Conservation (phyloP, 352 stramenopile genomes). For the Pythium guiyangense region DNA sequence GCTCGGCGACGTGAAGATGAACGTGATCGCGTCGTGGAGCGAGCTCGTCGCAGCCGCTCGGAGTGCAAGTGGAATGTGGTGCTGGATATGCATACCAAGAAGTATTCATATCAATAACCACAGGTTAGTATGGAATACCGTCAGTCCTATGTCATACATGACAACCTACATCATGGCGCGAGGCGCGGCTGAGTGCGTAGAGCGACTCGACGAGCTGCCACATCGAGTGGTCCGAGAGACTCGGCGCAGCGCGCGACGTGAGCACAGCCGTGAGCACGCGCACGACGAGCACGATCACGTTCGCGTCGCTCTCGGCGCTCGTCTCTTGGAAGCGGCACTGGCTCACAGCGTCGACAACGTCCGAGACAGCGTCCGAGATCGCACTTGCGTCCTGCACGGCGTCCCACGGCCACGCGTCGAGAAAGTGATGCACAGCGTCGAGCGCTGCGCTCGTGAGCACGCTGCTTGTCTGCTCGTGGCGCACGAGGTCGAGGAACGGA, state of each 20-base stretch:
- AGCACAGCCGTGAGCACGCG: conserved; percentile 94
- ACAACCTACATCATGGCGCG: conserved; percentile 47
- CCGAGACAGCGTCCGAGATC: conserved; percentile 47
- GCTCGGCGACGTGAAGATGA: conserved; percentile 53
- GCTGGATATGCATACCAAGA: conserved; percentile 4
- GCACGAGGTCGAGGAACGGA: conserved; percentile 95
- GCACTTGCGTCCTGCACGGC: conserved; percentile 28
- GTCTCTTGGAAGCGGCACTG: conserved; percentile 95
- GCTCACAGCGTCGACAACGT: conserved; percentile 90
- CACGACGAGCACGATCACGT: conserved; percentile 91
- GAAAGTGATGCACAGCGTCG: conserved; percentile 94
- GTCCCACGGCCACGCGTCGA: conserved; percentile 81
- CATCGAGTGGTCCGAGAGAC: conserved; percentile 91
- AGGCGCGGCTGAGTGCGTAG: conserved; percentile 88
- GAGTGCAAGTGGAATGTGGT: conserved; percentile 54
- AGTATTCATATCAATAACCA: no score
- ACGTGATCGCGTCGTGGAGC: conserved; percentile 55
- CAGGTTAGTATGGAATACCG: not conserved
- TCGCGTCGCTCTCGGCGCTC: conserved; percentile 83
- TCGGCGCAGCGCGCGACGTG: conserved; percentile 64
- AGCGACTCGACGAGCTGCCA: conserved; percentile 95
- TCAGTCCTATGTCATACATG: not conserved
- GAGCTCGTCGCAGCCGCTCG: conserved; percentile 58
- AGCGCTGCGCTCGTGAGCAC: conserved; percentile 91
- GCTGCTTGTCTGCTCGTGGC: conserved; percentile 90